phyloP scores from a whole-genome alignment of 2,329 filamentous ascomycete species.

The Aspergillus hiratsukae region DNA sequence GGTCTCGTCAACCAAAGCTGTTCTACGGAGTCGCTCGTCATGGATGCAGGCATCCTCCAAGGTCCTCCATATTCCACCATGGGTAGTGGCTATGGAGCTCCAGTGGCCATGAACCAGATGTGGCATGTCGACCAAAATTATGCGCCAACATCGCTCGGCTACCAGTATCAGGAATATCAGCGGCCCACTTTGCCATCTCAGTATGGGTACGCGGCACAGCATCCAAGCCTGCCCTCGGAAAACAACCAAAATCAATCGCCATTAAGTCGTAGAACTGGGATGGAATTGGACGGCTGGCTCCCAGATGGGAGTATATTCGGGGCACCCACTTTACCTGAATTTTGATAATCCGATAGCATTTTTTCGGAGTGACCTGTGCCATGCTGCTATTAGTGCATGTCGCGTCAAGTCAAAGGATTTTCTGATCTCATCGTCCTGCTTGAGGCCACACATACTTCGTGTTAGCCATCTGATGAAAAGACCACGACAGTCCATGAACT shows the following conservation, averaged over 20 bases:
- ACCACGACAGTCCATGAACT: not conserved
- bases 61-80: conserved; percentile 15
- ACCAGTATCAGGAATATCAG: conserved; percentile 18
- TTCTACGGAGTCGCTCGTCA: conserved; percentile 13
- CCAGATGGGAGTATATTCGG: conserved; percentile 27
- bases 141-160: conserved; percentile 10
- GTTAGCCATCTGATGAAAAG: not conserved
- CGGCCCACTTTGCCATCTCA: conserved; percentile 16
- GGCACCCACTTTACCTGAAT: conserved; percentile 24
- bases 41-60: conserved; percentile 10
- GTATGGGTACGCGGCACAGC: conserved; percentile 20
- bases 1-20: conserved; percentile 4
- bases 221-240: conserved; percentile 11
- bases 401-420: not conserved
- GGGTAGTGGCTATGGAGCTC: conserved; percentile 17
- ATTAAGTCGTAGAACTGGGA: conserved; percentile 16
- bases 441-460: not conserved
- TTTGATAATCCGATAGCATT: conserved; percentile 10
- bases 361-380: not conserved
- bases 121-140: conserved; percentile 21
- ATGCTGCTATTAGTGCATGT: not conserved
- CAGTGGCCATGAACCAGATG: conserved; percentile 17
- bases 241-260: conserved; percentile 8
- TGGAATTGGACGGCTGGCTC: conserved; percentile 30
- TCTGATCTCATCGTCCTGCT: not conserved